Conservation (phyloP, 2,329 filamentous ascomycete genomes). For the Huntiella moniliformis region DNA sequence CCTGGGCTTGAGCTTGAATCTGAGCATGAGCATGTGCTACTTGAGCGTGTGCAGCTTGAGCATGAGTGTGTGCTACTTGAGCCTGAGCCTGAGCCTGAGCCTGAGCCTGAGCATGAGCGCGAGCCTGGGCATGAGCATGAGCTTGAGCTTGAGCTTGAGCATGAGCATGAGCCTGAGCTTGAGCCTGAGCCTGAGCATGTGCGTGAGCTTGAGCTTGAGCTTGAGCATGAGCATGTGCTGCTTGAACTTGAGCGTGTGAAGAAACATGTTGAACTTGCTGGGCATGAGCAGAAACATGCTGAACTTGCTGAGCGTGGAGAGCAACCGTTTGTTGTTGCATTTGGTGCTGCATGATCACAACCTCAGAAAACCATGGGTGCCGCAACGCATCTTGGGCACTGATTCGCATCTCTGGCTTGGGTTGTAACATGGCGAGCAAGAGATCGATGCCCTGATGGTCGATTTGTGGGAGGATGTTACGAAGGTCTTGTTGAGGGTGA, state of each 20-base stretch:
- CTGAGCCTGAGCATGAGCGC: neutral
- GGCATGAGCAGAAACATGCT: neutral
- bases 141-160: constrained; percentile 9
- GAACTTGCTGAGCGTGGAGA: constrained; percentile 2
- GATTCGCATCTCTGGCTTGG: constrained; percentile 79
- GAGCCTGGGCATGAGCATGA: constrained; percentile 2
- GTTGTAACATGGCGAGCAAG: constrained; percentile 75
- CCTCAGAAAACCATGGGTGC: constrained; percentile 81
- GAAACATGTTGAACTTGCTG: constrained; percentile 13
- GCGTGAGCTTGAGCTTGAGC: constrained; percentile 5
- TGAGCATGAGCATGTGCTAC: constrained; percentile 17
- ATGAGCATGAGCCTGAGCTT: constrained; percentile 8
- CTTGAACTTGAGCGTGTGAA: constrained; percentile 21
- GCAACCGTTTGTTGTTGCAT: constrained; percentile 18
- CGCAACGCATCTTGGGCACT: constrained; percentile 70
- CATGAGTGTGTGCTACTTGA: neutral
- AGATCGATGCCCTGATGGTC: constrained; percentile 76
- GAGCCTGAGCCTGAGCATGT: constrained; percentile 5
- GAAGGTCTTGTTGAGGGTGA: constrained; percentile 79
- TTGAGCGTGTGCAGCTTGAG: constrained; percentile 6
- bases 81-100: constrained; percentile 5
- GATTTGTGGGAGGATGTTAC: constrained; percentile 74
- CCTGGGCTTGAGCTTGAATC: constrained; percentile 5
- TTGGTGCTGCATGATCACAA: constrained; percentile 38
- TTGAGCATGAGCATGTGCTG: constrained; percentile 22